Percentiles rank a stretch among this genome's conserved stretches.
Conservation (phyloP, 306 rosid species). For the Biancaea sappan region DNA sequence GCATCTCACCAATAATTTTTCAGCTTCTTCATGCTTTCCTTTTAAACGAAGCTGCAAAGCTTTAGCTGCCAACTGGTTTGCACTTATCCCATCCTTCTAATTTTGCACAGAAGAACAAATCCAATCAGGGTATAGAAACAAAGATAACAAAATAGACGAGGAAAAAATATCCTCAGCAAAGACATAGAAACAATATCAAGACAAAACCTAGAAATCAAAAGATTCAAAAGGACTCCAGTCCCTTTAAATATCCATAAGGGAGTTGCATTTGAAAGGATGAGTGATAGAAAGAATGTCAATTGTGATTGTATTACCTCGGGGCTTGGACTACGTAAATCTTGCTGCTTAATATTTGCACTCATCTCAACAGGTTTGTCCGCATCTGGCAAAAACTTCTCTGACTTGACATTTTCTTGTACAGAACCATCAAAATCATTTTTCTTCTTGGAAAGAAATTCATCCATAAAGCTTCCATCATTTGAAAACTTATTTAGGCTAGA, state of each 20-base stretch:
- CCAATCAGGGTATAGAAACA: background rate
- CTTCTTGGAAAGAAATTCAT: conserved; percentile 40
- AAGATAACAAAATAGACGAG: background rate
- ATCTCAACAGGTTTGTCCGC: conserved; percentile 41
- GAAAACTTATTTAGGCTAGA: conserved; percentile 77
- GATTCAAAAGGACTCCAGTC: background rate
- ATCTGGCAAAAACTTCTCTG: conserved; percentile 36
- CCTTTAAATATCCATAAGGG: background rate
- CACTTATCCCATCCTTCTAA: conserved; percentile 58
- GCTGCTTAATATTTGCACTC: conserved; percentile 14
- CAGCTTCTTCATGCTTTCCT: conserved; percentile 92
- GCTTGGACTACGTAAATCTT: background rate
- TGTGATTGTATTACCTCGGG: background rate
- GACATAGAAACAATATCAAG: background rate
- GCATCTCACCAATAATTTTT: conserved; percentile 67
- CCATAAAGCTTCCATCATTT: conserved; percentile 75
- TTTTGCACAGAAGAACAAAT: background rate
- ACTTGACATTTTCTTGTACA: conserved; percentile 40
- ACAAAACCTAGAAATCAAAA: background rate
- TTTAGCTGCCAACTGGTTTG: conserved; percentile 96
- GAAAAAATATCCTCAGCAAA: background rate
- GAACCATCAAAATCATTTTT: conserved; percentile 43
- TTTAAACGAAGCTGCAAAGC: conserved; percentile 89
- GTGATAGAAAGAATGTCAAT: background rate
- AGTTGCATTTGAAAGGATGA: background rate